These are phyloP conservation scores for Globisporangium carolinianum DNA, from an alignment of 352 stramenopile species.

Conservation along the genomic window DNA sequence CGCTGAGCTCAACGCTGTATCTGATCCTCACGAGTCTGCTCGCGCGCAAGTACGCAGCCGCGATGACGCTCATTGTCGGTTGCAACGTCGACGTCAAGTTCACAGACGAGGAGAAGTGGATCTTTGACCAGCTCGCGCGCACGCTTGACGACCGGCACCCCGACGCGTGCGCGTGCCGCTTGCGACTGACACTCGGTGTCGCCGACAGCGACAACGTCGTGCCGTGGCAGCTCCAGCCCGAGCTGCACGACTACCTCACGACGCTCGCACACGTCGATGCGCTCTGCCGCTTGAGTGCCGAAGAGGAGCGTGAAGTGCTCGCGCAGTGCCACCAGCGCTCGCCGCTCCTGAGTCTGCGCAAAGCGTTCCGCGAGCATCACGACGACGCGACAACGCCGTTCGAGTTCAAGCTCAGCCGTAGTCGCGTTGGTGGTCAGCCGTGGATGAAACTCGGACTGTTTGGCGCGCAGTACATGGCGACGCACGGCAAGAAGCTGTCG, in stretches of 20 bases:
- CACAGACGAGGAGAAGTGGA: slow-evolving; percentile 94
- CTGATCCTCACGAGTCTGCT: slow-evolving; percentile 97
- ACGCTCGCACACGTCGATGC: slow-evolving; percentile 89
- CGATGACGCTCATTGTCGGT: slow-evolving; percentile 94
- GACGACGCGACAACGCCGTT: slow-evolving; percentile 19
- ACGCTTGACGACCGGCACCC: slow-evolving; percentile 93
- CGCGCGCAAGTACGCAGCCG: slow-evolving; percentile 90
- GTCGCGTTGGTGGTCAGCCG: slow-evolving; percentile 71
- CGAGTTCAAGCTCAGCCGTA: slow-evolving; percentile 60
- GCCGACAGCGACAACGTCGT: slow-evolving; percentile 90
- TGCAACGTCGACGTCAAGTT: slow-evolving; percentile 96
- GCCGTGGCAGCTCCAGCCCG: slow-evolving; percentile 73
- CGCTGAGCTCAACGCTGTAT: slow-evolving; percentile 96
- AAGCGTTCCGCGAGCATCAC: slow-evolving; percentile 56
- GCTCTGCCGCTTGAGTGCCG: slow-evolving; percentile 88
- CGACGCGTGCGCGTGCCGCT: slow-evolving; percentile 93
- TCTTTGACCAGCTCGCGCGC: slow-evolving; percentile 95
- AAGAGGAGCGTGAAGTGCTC: slow-evolving; percentile 94
- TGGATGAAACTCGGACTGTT: slow-evolving; percentile 83
- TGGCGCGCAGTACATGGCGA: slow-evolving; percentile 60
- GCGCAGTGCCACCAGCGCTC: slow-evolving; percentile 60
- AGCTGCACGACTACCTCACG: slow-evolving; percentile 86
- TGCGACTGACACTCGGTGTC: slow-evolving; percentile 84
- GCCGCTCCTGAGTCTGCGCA: slow-evolving; percentile 56
- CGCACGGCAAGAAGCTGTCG: slow-evolving; percentile 77